These are phyloP conservation scores for Rhynchosporium secalis DNA, from an alignment of 2,329 filamentous ascomycete genomes.

Conservation along the genomic window DNA sequence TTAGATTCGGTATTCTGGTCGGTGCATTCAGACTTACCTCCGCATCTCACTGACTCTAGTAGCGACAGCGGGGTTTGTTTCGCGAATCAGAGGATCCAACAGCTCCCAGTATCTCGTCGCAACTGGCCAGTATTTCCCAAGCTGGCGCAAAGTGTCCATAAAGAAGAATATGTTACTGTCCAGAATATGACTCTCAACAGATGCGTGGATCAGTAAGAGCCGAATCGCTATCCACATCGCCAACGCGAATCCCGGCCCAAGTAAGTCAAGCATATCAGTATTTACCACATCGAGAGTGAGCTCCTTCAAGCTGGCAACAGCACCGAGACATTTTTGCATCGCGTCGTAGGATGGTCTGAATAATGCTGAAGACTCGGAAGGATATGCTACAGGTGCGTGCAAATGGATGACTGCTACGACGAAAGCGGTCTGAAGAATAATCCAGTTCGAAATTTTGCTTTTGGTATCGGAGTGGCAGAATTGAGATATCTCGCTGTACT, in stretches of 20 bases:
- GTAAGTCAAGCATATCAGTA: constrained; percentile 13
- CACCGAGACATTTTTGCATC: constrained; percentile 17
- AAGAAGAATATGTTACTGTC: constrained; percentile 11
- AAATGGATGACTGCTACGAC: constrained; percentile 13
- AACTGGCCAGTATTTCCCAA: constrained; percentile 2
- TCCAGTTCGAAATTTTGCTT: constrained; percentile 18
- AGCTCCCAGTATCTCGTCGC: constrained; percentile 7
- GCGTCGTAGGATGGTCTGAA: constrained; percentile 14
- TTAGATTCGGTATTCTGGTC: neutral
- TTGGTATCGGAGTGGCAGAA: constrained; percentile 16
- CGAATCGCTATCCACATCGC: constrained; percentile 12
- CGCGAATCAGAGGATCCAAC: constrained; percentile 1
- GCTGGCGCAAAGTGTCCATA: constrained; percentile 9
- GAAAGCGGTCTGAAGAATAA: constrained; percentile 15
- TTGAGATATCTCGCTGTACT: constrained; percentile 17
- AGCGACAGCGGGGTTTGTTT: neutral
- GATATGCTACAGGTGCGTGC: constrained; percentile 9
- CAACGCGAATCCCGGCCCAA: constrained; percentile 8
- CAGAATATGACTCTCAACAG: constrained; percentile 1
- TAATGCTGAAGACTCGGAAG: neutral
- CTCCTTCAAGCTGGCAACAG: constrained; percentile 14
- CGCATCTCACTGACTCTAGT: constrained; percentile 5
- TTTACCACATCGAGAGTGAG: constrained; percentile 14
- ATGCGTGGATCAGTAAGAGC: constrained; percentile 10
- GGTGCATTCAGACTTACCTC: neutral